Evolutionary conservation across 2,329 filamentous ascomycete genomes (phyloP), one percentile per base, ranked within the genome.

Genomic region (Fusarium brevicatenulatum): DNA sequence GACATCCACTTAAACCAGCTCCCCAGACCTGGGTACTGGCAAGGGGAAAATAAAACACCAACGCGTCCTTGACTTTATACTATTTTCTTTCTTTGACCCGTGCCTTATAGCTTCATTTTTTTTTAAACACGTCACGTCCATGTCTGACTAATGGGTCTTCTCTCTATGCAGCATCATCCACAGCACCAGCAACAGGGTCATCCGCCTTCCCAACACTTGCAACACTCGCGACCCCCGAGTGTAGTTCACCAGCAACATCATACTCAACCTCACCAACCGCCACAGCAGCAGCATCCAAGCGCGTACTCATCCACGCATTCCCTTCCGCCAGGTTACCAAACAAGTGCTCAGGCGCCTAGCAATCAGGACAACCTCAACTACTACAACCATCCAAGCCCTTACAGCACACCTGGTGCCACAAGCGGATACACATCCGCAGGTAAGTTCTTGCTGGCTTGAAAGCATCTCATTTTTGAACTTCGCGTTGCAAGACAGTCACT

Each of bases 381-480:
- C 83, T 91, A 92, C 80, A 89, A 92, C 66, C 93, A 96, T 80
- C 90, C 93, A 72, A 94, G 91, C 81, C 90, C 93, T 16, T 97
- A 97, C 85, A 95, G 92, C 84, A 92, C 93, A 62, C 91, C 93
- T 76, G 94, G 92, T 84, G 90, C 92, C 69, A 91, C 92, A 62
- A 93, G 92, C 83, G 93, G 93, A 85, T 97, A 97, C 83, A 91
- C 93, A 73, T 94, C 94, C 80, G 93, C 93, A 86, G 93, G 94
- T 96, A 85, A 87, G 92, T 87, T 70, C 37, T 49, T 23, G 37
- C 43, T 59, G 57, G 54, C 37, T 52, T n/a, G 28, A 43, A 28
- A 52, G 52, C 53, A 66, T 63, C 32, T 57, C 36, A 55, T 58
- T 30, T 19, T 40, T 19, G 8, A 55, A 34, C 49, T 44, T 44